Evolutionary conservation across 2,329 filamentous ascomycete species (phyloP).

Genomic region (Aquanectria penicillioides): DNA sequence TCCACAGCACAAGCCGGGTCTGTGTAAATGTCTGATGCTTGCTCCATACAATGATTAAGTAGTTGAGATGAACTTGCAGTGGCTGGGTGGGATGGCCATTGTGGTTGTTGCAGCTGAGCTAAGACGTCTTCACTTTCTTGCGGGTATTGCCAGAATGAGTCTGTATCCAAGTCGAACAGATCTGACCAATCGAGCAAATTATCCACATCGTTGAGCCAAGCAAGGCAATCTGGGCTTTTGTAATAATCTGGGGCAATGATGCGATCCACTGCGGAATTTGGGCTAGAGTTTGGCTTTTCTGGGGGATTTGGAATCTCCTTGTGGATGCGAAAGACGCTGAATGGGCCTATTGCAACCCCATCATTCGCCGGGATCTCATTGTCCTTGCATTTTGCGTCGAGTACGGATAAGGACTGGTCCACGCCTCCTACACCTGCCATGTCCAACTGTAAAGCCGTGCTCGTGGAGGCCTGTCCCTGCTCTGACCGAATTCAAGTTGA

Average conservation of each 20-base stretch:
- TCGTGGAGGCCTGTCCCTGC: not conserved
- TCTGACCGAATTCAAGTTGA: not conserved
- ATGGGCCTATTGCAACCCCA: not conserved
- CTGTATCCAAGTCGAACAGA: constrained; percentile 11
- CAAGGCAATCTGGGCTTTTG: too few species aligned
- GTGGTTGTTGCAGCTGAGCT: too few species aligned
- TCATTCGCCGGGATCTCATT: not conserved
- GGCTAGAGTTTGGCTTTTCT: not conserved
- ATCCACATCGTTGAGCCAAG: too few species aligned
- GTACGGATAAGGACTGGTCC: not conserved
- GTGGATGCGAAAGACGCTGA: constrained; percentile 1
- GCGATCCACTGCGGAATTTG: not conserved
- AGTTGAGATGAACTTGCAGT: not conserved
- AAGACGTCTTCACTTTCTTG: too few species aligned
- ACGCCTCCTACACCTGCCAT: too few species aligned
- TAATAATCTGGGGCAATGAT: not conserved
- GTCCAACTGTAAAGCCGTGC: not conserved
- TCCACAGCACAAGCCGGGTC: too few species aligned
- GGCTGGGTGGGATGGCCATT: too few species aligned
- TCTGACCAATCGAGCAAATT: constrained; percentile 16
- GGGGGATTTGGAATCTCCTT: too few species aligned
- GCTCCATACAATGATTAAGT: not conserved
- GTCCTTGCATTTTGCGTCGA: not conserved
- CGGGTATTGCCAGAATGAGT: not conserved
- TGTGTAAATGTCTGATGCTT: not conserved